Base-by-base conservation (phyloP, 192 early-diverging fungal genomes). In the Backusella luteola region DNA sequence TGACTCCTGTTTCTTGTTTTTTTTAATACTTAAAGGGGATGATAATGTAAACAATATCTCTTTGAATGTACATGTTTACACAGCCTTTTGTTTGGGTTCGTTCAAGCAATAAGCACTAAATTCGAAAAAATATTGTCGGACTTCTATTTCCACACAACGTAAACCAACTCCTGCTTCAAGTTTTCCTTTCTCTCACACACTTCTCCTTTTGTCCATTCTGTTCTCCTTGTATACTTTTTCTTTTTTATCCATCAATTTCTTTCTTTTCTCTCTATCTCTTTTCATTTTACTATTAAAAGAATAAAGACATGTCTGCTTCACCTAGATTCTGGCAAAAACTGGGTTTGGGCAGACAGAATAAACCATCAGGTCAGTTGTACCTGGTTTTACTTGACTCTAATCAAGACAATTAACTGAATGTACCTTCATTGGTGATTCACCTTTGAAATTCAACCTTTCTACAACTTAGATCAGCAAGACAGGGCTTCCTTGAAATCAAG, bases 251-350 rank as follows among this genome's bases (percentile, higher is more conserved):
- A 34, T 69, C n/a, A 34, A 23, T 69, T 9, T 69, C 21, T 69
- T 11, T 38, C 21, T 23, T 41, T 39, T 11, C 32, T 32, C 32
- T 32, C 32, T 32, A 32, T 32, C 32, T 32, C 32, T 32, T 32
- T 32, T 36, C 38, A 44, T 69, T 69, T 69, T 41, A 39, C 4
- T 38, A 69, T 36, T 23, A n/a, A 35, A 35, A 67, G 34, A 69
- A 69, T 41, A 69, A 41, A 69, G 39, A 36, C 4, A 71, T 71
- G 70, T 71, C 70, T 71, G 41, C 70, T 49, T 71, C 70, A 49
- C 70, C 70, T 41, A 71, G 70, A 32, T 71, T 71, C 39, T 71
- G 70, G 70, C 70, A 71, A 71, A 71, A 71, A 41, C 42, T 71
- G 42, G 70, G 70, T 0, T 71, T 71, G 29, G 70, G 70, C 41